Evolutionary conservation across 352 stramenopile genomes (phyloP), one percentile per base, ranked within the genome.

Genomic region (Peronospora belbahrii): DNA sequence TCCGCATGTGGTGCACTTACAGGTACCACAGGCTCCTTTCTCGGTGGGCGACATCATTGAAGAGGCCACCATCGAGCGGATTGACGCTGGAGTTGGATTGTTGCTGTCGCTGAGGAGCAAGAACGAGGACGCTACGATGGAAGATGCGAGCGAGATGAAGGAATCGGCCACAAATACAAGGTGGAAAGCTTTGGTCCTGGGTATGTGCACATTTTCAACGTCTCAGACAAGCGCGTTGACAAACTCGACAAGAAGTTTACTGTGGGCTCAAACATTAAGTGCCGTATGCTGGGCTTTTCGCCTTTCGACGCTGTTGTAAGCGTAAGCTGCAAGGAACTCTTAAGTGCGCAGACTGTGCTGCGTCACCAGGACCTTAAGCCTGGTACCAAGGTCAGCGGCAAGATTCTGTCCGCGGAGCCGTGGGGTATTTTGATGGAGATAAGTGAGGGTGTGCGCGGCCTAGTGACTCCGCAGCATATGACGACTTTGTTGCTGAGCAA

Each of bases 121-220:
- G n/a, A 15, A 59, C 13, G 55, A 70, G 2, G 61, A 71, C n/a
- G 66, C 73, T 14, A 52, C 64, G 13, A 83, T 84, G 75, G 74
- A 83, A 28, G 62, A 68, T 18, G 48, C 31, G 17, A 60, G 38
- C 14, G 60, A 56, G 17, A 65, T 63, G 37, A 62, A 60, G 19
- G 42, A 48, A 10, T 23, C 15, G 2, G 59, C 40, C 2, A 73
- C 45, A 24, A 79, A 87, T 20, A 65, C 54, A 38, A 85, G 72
- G 41, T 92, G 80, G 80, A 85, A 88, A 63, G 65, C 72, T 4
- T 92, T 91, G 48, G 61, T 68, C 27, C 83, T 4, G 85, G 65
- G 40, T 95, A 91, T 56, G 81, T 93, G 42, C 85, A 95, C 65
- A 95, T 95, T 31, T 95, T 83, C 31, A 91, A 92, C 48, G 71